phyloP scores from a whole-genome alignment of 352 stramenopile genomes.

The Phytophthora aleatoria region DNA sequence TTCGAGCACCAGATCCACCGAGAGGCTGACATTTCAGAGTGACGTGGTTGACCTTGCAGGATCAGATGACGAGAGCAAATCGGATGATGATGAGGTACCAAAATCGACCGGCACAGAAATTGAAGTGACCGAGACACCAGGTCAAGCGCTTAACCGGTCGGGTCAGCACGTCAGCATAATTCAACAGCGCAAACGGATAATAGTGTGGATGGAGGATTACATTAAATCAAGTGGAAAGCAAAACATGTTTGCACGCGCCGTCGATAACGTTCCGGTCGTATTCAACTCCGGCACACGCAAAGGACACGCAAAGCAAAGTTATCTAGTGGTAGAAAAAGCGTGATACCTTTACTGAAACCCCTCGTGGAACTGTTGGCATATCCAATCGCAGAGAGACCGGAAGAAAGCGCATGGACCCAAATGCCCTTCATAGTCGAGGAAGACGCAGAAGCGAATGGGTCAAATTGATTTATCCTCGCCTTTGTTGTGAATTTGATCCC shows the following conservation, averaged over 20 bases:
- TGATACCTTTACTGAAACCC: too few species aligned
- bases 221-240: background rate
- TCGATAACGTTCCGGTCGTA: background rate
- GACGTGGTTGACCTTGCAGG: too few species aligned
- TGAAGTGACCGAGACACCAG: too few species aligned
- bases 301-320: background rate
- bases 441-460: background rate
- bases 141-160: too few species aligned
- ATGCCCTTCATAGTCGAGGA: background rate
- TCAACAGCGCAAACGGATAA: too few species aligned
- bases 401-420: background rate
- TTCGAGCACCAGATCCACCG: too few species aligned
- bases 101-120: too few species aligned
- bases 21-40: too few species aligned
- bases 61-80: too few species aligned
- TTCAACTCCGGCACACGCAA: slow-evolving; percentile 1
- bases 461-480: background rate
- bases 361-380: too few species aligned
- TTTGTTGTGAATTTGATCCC: background rate
- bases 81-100: too few species aligned
- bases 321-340: background rate
- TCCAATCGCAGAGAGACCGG: background rate
- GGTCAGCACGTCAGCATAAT: too few species aligned
- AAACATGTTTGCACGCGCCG: background rate
- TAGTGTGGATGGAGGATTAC: background rate